Conservation (phyloP, 139 green algal genomes). For the Tetradesmus obliquus region DNA sequence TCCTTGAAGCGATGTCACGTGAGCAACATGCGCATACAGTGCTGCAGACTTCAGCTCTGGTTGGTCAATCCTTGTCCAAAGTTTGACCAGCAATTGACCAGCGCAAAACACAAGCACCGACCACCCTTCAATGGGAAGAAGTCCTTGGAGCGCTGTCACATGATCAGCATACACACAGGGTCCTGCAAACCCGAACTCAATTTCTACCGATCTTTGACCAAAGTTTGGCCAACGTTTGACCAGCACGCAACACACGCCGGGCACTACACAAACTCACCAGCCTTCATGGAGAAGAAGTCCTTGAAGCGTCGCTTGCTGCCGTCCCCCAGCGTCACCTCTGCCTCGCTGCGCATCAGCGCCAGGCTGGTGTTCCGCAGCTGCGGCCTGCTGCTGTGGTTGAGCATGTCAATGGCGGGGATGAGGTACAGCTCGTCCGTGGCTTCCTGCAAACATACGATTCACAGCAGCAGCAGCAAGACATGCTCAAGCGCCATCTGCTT, state of each 20-base stretch:
- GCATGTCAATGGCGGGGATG: conserved; percentile 79
- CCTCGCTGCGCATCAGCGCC: background rate
- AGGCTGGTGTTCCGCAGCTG: conserved; percentile 60
- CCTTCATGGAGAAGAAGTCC: conserved; percentile 69
- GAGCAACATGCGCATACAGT: too few relatives aligned
- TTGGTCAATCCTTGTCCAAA: too few relatives aligned
- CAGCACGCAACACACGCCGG: too few relatives aligned
- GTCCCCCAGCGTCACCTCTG: conserved; percentile 48
- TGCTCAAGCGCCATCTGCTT: background rate
- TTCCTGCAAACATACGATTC: conserved; percentile 33
- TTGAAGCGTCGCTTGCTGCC: conserved; percentile 30
- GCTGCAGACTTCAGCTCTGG: too few relatives aligned
- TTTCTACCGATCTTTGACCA: background rate
- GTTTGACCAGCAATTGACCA: too few relatives aligned
- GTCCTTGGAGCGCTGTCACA: background rate
- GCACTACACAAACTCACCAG: conserved; percentile 45
- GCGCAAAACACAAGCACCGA: background rate
- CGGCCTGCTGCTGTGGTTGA: conserved; percentile 71
- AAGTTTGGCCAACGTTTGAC: background rate
- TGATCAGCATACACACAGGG: background rate
- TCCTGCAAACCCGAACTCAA: background rate
- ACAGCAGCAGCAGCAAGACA: background rate
- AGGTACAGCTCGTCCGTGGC: conserved; percentile 68
- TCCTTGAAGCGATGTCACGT: conserved; percentile 10
- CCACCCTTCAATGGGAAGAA: background rate